phyloP scores from a whole-genome alignment of 208 protist species.

The Naegleria fowleri region DNA sequence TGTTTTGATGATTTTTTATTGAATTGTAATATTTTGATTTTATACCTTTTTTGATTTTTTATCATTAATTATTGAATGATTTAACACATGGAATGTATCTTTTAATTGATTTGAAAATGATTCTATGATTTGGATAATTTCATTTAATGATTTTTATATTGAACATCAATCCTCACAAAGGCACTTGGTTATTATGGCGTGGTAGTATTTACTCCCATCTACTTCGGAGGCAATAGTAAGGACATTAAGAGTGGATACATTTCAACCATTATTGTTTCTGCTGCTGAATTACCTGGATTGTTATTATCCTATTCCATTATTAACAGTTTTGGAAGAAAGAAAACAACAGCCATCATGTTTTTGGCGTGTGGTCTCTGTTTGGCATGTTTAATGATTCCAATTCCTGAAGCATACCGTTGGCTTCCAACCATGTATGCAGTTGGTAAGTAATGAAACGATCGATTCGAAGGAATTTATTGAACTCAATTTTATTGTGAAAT shows the following conservation, averaged over 20 bases:
- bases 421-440: slow-evolving; percentile 6
- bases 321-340: slow-evolving; percentile 19
- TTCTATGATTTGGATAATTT: no score
- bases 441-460: no score
- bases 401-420: not conserved
- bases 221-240: not conserved
- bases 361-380: not conserved
- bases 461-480: no score
- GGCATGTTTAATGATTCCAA: not conserved
- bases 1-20: no score
- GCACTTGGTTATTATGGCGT: slow-evolving; percentile 12
- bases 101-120: not conserved
- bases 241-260: not conserved
- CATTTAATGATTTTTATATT: no score
- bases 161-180: no score
- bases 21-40: no score
- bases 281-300: slow-evolving; percentile 11
- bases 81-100: not conserved
- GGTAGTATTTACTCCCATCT: not conserved
- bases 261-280: not conserved
- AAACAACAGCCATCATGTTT: not conserved
- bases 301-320: not conserved
- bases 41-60: no score
- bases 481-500: no score
- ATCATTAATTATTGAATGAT: no score